A percentile compares a stretch with the other conserved stretches of the same genome.
These are phyloP conservation scores for Cucumis sativus DNA, from an alignment of 306 rosid genomes.

Conservation along the genomic window DNA sequence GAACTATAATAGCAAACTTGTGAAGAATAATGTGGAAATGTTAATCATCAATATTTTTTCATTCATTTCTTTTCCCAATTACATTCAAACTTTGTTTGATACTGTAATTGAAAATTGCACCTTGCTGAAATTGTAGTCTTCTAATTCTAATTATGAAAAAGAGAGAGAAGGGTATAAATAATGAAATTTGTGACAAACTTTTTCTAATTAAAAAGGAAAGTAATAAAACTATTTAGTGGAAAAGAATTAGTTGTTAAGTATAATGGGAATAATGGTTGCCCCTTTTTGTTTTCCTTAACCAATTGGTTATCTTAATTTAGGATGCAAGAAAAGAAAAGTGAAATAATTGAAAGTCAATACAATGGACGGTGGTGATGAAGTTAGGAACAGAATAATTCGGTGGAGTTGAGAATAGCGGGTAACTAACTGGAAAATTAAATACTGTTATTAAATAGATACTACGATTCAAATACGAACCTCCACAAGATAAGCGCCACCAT, in stretches of 20 bases:
- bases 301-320: neutral
- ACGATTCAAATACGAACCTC: neutral
- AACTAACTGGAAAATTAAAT: neutral
- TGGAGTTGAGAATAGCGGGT: neutral
- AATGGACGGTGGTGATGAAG: neutral
- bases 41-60: neutral
- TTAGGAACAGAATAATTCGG: neutral
- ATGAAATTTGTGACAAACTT: neutral
- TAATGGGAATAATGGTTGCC: neutral
- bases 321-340: neutral
- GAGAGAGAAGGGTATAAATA: neutral
- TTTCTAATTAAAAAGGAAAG: neutral
- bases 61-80: neutral
- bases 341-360: neutral
- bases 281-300: neutral
- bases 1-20: neutral
- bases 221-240: neutral
- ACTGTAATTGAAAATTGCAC: neutral
- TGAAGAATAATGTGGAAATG: neutral
- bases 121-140: neutral
- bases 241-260: neutral
- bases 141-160: neutral
- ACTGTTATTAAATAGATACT: neutral
- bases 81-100: neutral
- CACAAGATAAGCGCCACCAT: neutral